Base-by-base conservation (phyloP, 2,329 filamentous ascomycete species). In the Pseudohalonectria lignicola region DNA sequence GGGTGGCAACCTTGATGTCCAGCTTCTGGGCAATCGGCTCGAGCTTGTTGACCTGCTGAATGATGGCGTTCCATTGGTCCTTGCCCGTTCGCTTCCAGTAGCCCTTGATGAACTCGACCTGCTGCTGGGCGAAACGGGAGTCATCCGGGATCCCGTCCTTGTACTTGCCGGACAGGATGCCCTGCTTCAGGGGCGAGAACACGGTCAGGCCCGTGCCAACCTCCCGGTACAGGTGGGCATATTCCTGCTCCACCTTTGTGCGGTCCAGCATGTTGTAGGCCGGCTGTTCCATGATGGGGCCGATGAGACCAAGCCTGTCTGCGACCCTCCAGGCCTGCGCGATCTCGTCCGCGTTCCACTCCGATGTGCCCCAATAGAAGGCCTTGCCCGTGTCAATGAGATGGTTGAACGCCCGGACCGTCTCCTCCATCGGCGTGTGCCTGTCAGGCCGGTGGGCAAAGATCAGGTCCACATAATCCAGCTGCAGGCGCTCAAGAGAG, bases 281-380 rank as follows among this genome's bases (percentile, higher is more conserved):
- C 1, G 79, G 78, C 59, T 83, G 79, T 54, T 83, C 79, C 48
- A 78, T 74, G 10, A 79, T 53, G 1, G 79, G 79, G 0, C 67
- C 71, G 36, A 83, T 71, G 37, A 83, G 63, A 5, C 69, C 66
- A 8, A 82, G 63, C 46, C 67, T 66, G 42, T 75, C 70, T 17
- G 79, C 75, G 43, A 62, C 74, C 55, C 43, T 71, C 55, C 72
- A 74, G 2, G 79, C 79, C 42, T 76, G 66, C 5, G 70, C 67
- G 49, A 83, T 82, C 60, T 82, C 77, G 45, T 74, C 69, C n/a
- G 79, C 76, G 39, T 66, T 67, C 79, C 79, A 83, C 55, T 82
- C 77, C 2, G 74, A 79, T 1, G 79, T 83, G 29, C 78, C 79
- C 79, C 79, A 83, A 63, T 83, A 83, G 45, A 83, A 69, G 1